Conservation (phyloP, 179 eudicot species). For the Silene coronaria region DNA sequence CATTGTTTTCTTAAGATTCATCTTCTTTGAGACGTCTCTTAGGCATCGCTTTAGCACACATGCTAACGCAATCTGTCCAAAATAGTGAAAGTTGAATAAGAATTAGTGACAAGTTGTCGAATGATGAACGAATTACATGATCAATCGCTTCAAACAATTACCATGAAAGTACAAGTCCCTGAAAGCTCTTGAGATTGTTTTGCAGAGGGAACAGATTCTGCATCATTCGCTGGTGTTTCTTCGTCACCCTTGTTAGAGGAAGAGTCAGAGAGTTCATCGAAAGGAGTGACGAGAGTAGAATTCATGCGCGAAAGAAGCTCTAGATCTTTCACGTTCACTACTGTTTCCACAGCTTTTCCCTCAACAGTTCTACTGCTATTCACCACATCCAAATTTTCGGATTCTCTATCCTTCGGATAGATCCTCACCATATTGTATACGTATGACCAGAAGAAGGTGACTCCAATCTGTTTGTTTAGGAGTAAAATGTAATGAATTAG, state of each 20-base stretch:
- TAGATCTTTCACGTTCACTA: neutral
- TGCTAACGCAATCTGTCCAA: slow-evolving; percentile 11
- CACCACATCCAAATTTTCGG: neutral
- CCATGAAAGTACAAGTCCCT: neutral
- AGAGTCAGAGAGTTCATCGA: neutral
- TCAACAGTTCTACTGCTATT: neutral
- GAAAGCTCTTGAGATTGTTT: slow-evolving; percentile 1
- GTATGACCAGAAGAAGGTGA: slow-evolving; percentile 69
- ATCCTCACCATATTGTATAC: slow-evolving; percentile 63
- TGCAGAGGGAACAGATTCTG: neutral
- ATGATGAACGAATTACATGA: too few species aligned
- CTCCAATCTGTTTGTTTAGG: slow-evolving; percentile 49
- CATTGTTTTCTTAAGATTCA: slow-evolving; percentile 24
- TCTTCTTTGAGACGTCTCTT: slow-evolving; percentile 7
- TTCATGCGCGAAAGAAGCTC: neutral
- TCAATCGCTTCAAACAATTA: neutral
- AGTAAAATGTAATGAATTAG: neutral
- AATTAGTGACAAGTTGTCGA: neutral
- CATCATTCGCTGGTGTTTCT: neutral
- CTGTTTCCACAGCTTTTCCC: neutral
- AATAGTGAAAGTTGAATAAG: neutral
- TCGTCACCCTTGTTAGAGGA: slow-evolving; percentile 3
- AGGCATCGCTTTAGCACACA: slow-evolving; percentile 14
- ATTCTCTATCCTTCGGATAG: slow-evolving; percentile 21
- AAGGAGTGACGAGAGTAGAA: neutral